phyloP scores from a whole-genome alignment of 2,329 filamentous ascomycete species.

The Cordyceps militaris region DNA sequence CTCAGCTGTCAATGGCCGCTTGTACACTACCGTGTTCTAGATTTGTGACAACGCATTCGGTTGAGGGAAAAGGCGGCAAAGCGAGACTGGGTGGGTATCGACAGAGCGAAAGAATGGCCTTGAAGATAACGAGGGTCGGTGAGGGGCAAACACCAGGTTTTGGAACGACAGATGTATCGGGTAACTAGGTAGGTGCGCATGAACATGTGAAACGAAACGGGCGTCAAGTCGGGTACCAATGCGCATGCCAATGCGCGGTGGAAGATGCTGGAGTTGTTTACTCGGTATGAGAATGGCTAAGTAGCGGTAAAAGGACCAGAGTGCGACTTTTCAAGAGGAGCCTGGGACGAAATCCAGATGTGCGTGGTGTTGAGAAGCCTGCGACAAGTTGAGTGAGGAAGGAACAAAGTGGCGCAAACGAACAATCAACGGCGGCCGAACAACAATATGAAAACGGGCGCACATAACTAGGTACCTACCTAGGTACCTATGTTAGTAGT shows the following conservation, averaged over 20 bases:
- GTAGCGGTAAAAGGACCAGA: not conserved
- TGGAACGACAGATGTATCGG: not conserved
- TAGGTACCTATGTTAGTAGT: no score
- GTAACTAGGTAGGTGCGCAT: not conserved
- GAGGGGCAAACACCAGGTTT: not conserved
- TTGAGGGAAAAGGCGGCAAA: not conserved
- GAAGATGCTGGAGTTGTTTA: not conserved
- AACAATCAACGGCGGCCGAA: no score
- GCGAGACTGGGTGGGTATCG: not conserved
- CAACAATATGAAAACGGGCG: no score
- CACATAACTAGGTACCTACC: no score
- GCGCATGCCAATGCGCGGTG: not conserved
- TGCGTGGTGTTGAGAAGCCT: not conserved
- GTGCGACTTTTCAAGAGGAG: not conserved
- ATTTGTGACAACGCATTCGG: not conserved
- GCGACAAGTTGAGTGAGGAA: not conserved
- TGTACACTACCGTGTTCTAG: not conserved
- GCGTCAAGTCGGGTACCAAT: slow-evolving; percentile 6
- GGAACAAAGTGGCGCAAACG: not conserved
- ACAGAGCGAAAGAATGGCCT: not conserved
- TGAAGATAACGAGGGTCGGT: not conserved
- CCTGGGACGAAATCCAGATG: not conserved
- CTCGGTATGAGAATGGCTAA: not conserved
- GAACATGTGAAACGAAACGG: slow-evolving; percentile 10
- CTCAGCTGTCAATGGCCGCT: not conserved